phyloP scores from a whole-genome alignment of 352 stramenopile genomes.

The Globisporangium nagaii region DNA sequence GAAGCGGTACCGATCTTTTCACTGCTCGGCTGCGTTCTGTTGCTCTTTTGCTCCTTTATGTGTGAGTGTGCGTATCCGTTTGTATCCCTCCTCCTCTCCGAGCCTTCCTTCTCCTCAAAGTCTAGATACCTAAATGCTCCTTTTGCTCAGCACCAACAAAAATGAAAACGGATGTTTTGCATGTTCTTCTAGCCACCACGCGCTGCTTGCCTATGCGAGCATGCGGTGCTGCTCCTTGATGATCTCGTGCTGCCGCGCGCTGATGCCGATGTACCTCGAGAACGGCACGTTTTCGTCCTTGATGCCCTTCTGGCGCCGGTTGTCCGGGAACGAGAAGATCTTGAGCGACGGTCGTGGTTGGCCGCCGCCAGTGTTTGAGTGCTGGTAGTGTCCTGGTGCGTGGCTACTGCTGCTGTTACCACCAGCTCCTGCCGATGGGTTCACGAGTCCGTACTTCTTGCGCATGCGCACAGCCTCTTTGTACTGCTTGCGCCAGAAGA shows the following conservation, averaged over 20 bases:
- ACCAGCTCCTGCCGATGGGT: not conserved
- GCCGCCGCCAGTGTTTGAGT: too few relatives aligned
- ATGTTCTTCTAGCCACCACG: too few relatives aligned
- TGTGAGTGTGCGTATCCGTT: too few relatives aligned
- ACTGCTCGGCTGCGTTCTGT: too few relatives aligned
- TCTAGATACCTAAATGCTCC: too few relatives aligned
- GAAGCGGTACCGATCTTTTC: too few relatives aligned
- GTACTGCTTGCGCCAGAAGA: constrained; percentile 54
- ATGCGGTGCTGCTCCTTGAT: constrained; percentile 75
- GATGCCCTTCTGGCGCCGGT: constrained; percentile 24
- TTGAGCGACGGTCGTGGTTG: constrained; percentile 55
- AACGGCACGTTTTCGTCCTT: constrained; percentile 60
- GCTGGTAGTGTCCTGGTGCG: not conserved
- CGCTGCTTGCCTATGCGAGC: too few relatives aligned
- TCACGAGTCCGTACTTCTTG: constrained; percentile 23
- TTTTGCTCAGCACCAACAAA: too few relatives aligned
- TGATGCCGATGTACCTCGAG: constrained; percentile 73
- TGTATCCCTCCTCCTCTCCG: not conserved
- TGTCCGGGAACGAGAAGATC: constrained; percentile 63
- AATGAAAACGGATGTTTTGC: too few relatives aligned
- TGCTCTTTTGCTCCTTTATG: too few relatives aligned
- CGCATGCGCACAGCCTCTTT: constrained; percentile 48
- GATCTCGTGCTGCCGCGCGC: constrained; percentile 59
- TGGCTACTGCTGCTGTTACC: not conserved
- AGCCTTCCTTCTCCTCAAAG: too few relatives aligned